Evolutionary conservation across 331 rosid species (phyloP).

Genomic region (Malus hybrid): DNA sequence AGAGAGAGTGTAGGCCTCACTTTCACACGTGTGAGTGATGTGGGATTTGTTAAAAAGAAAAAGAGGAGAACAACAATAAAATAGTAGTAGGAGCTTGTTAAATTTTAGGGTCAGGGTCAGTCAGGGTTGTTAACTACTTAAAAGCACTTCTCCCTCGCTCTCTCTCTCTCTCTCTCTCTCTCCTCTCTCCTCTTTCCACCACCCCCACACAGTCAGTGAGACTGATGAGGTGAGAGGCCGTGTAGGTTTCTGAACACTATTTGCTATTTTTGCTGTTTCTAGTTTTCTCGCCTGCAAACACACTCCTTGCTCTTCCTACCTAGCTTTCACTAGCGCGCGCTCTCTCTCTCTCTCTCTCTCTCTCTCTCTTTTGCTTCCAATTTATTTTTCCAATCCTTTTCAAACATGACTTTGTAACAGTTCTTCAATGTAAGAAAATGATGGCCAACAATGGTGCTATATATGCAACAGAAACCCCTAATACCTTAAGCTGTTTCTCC

Average conservation of each 20-base stretch:
- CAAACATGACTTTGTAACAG: conserved; percentile 27
- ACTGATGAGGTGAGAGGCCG: background rate
- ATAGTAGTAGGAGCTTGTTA: background rate
- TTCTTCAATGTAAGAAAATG: conserved; percentile 3
- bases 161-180: background rate
- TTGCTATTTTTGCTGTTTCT: conserved; percentile 12
- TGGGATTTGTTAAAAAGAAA: conserved; percentile 10
- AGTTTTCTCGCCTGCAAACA: background rate
- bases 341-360: background rate
- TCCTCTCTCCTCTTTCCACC: background rate
- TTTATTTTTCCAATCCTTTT: background rate
- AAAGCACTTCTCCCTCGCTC: background rate
- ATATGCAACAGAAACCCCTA: conserved; percentile 21
- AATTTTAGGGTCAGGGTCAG: conserved; percentile 20
- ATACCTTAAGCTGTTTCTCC: conserved; percentile 20
- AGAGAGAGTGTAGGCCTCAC: background rate
- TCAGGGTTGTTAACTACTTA: conserved; percentile 27
- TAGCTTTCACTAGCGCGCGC: background rate
- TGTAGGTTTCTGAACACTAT: conserved; percentile 10
- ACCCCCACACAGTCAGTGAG: too few relatives aligned
- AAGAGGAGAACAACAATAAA: background rate
- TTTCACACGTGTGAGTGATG: conserved; percentile 44
- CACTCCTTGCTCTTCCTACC: background rate
- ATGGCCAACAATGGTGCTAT: conserved; percentile 34
- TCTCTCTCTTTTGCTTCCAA: background rate